These are phyloP conservation scores for Piper longum DNA, from an alignment of 164 flowering plant species.

Conservation along the genomic window DNA sequence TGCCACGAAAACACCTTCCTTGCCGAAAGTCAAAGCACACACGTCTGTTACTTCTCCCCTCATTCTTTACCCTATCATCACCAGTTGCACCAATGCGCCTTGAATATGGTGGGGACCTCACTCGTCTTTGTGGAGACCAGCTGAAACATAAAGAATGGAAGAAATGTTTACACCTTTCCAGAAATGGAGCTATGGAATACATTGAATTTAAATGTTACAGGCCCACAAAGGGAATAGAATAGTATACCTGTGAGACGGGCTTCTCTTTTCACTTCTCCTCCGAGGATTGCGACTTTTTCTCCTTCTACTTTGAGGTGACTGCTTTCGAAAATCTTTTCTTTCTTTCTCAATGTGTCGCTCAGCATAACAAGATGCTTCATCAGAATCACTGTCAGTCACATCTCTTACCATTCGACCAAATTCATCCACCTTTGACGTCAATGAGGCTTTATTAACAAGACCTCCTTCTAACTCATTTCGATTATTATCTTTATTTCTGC, in stretches of 20 bases:
- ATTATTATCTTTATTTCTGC: conserved; percentile 12
- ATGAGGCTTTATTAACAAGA: conserved; percentile 10
- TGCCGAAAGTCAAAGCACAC: conserved; percentile 54
- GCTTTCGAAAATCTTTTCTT: conserved; percentile 36
- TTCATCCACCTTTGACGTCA: conserved; percentile 46
- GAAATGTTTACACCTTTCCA: conserved; percentile 3
- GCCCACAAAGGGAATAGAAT: not conserved
- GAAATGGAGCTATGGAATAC: not conserved
- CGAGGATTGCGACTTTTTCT: conserved; percentile 47
- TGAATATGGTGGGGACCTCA: conserved; percentile 39
- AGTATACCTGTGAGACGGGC: conserved; percentile 66
- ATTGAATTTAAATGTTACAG: not conserved
- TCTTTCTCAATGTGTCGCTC: conserved; percentile 37
- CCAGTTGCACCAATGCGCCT: conserved; percentile 25
- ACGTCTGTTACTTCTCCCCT: conserved; percentile 19
- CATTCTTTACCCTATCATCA: conserved; percentile 30
- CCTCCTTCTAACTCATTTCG: conserved; percentile 11
- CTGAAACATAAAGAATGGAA: conserved; percentile 26
- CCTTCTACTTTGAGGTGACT: conserved; percentile 49
- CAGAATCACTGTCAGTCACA: conserved; percentile 71
- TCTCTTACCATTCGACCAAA: conserved; percentile 71
- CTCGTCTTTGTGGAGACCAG: conserved; percentile 71
- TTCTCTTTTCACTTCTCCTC: conserved; percentile 55
- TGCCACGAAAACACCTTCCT: conserved; percentile 77
- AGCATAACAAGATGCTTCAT: conserved; percentile 17